A percentile compares a stretch with the other conserved stretches of the same genome.
Conservation (phyloP, 495 filamentous ascomycete species). For the Annulohypoxylon bovei region DNA sequence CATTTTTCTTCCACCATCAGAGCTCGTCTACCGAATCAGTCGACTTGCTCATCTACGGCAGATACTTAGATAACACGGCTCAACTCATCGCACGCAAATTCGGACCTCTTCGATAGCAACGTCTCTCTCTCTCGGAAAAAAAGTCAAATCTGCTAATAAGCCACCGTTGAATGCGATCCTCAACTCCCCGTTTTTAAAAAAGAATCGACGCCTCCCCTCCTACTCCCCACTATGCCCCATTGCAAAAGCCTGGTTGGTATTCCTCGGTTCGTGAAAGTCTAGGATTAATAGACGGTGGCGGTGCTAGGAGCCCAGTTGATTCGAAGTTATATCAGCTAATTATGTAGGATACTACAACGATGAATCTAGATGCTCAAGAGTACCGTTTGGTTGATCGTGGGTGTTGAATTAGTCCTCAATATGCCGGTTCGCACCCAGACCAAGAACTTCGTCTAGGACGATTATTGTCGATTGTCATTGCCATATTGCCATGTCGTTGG, state of each 20-base stretch:
- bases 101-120: background rate
- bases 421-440: background rate
- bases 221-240: background rate
- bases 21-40: background rate
- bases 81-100: background rate
- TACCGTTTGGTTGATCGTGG: background rate
- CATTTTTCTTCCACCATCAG: constrained; percentile 1
- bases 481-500: background rate
- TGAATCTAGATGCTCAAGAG: background rate
- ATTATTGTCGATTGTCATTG: background rate
- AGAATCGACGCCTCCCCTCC: constrained; percentile 5
- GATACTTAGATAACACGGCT: background rate
- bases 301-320: background rate
- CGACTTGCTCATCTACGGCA: background rate
- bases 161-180: constrained; percentile 10
- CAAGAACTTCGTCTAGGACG: background rate
- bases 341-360: background rate
- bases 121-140: background rate
- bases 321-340: background rate
- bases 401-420: background rate
- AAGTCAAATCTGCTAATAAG: background rate
- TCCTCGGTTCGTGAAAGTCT: background rate
- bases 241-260: constrained; percentile 3
- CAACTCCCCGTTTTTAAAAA: constrained; percentile 23
- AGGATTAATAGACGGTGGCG: background rate